Conservation (phyloP, 352 stramenopile species). For the Pythium phragmitis region DNA sequence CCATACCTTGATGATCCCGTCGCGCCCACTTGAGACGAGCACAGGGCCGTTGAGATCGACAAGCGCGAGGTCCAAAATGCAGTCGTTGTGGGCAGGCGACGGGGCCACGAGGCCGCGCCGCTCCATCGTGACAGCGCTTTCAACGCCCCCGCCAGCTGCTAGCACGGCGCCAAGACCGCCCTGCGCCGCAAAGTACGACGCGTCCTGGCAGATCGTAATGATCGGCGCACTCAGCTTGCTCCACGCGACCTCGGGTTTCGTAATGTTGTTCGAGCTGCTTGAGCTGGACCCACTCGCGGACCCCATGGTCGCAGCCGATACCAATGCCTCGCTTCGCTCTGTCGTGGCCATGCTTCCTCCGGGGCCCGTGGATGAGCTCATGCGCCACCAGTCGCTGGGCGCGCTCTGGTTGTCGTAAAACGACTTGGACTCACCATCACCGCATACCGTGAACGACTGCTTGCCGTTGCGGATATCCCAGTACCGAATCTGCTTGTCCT, state of each 20-base stretch:
- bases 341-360: conserved; percentile 25
- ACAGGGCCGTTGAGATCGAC: conserved; percentile 90
- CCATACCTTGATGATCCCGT: conserved; percentile 97
- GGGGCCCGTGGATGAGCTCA: conserved; percentile 50
- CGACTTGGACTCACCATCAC: conserved; percentile 80
- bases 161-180: conserved; percentile 45
- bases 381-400: conserved; percentile 81
- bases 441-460: conserved; percentile 93
- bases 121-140: conserved; percentile 82
- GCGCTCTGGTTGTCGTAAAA: conserved; percentile 87
- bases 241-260: conserved; percentile 86
- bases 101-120: conserved; percentile 84
- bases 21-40: conserved; percentile 92
- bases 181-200: conserved; percentile 60
- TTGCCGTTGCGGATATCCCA: conserved; percentile 95
- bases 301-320: conserved; percentile 33
- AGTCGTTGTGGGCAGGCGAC: conserved; percentile 91
- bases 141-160: conserved; percentile 51
- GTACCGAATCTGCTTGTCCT: conserved; percentile 94
- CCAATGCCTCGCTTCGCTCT: conserved; percentile 28
- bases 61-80: conserved; percentile 94
- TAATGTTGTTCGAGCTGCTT: conserved; percentile 34
- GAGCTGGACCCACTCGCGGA: conserved; percentile 8
- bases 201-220: conserved; percentile 86
- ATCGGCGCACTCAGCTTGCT: conserved; percentile 81